phyloP scores from a whole-genome alignment of 306 rosid genomes.

The Begonia loranthoides region DNA sequence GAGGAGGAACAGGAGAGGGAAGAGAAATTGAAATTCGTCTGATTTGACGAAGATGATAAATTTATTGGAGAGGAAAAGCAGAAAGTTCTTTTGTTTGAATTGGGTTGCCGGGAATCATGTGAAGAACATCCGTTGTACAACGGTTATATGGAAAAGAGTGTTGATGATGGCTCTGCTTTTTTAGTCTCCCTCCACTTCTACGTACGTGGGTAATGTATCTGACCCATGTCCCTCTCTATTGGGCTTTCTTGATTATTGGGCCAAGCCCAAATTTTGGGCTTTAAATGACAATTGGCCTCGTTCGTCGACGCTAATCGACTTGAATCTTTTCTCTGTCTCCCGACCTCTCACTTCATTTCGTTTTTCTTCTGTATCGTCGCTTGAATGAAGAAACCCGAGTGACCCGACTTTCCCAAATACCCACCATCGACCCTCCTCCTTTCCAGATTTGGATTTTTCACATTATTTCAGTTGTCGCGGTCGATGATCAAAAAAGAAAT shows the following conservation, averaged over 20 bases:
- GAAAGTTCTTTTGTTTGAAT: slow-evolving; percentile 41
- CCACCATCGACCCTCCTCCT: too few relatives aligned
- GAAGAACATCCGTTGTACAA: slow-evolving; percentile 76
- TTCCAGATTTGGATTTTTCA: too few relatives aligned
- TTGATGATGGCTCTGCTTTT: not conserved
- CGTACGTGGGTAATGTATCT: too few relatives aligned
- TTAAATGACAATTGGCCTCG: too few relatives aligned
- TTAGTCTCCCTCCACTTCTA: too few relatives aligned
- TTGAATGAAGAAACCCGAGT: not conserved
- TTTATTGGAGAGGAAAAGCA: slow-evolving; percentile 17
- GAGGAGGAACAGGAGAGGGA: not conserved
- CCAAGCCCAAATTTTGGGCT: too few relatives aligned
- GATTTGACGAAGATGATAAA: slow-evolving; percentile 7
- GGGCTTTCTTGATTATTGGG: too few relatives aligned
- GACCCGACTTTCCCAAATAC: not conserved
- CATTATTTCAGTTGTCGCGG: too few relatives aligned
- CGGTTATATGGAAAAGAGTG: slow-evolving; percentile 30
- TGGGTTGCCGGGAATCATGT: slow-evolving; percentile 58
- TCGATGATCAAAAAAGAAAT: too few relatives aligned
- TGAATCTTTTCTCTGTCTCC: not conserved
- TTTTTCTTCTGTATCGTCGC: not conserved
- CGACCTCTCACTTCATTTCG: not conserved
- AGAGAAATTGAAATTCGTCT: not conserved
- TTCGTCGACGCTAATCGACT: not conserved
- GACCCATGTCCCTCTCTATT: too few relatives aligned